These are phyloP conservation scores for Boletus patriciae DNA, from an alignment of 768 basidiomycete genomes.

Conservation along the genomic window DNA sequence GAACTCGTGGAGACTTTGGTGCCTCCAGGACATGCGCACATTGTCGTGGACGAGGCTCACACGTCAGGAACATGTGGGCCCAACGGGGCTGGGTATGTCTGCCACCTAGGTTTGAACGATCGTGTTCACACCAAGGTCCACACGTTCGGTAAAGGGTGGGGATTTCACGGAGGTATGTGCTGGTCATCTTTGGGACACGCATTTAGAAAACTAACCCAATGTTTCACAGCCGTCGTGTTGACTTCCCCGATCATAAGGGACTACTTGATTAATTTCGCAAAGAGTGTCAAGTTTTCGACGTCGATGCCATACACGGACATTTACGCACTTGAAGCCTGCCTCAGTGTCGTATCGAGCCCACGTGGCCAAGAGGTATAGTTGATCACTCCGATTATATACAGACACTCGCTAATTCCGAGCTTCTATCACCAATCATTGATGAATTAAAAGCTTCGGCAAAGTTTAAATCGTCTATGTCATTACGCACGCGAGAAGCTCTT, in stretches of 20 bases:
- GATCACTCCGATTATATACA: background rate
- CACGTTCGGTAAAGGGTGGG: slow-evolving; percentile 51
- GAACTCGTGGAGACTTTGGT: slow-evolving; percentile 37
- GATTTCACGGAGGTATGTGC: slow-evolving; percentile 20
- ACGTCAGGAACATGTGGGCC: slow-evolving; percentile 52
- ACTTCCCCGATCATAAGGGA: slow-evolving; percentile 19
- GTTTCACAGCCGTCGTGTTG: slow-evolving; percentile 17
- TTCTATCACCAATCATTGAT: background rate
- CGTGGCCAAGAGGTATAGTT: slow-evolving; percentile 20
- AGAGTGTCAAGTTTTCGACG: slow-evolving; percentile 23
- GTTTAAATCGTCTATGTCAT: background rate
- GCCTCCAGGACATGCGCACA: slow-evolving; percentile 38
- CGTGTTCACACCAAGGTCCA: slow-evolving; percentile 47
- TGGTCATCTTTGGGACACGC: too few species aligned
- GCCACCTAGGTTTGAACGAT: slow-evolving; percentile 41
- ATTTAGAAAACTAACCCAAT: background rate
- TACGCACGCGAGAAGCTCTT: slow-evolving; percentile 14
- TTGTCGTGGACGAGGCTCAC: slow-evolving; percentile 59
- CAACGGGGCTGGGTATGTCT: slow-evolving; percentile 43
- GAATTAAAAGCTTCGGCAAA: slow-evolving; percentile 18
- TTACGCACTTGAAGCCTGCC: slow-evolving; percentile 45
- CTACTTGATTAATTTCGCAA: slow-evolving; percentile 23
- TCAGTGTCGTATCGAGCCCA: slow-evolving; percentile 13
- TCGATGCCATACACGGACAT: slow-evolving; percentile 22
- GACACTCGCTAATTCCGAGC: background rate